Base-by-base conservation (phyloP, 148 eudicot genomes). In the Nyssa sinensis region DNA sequence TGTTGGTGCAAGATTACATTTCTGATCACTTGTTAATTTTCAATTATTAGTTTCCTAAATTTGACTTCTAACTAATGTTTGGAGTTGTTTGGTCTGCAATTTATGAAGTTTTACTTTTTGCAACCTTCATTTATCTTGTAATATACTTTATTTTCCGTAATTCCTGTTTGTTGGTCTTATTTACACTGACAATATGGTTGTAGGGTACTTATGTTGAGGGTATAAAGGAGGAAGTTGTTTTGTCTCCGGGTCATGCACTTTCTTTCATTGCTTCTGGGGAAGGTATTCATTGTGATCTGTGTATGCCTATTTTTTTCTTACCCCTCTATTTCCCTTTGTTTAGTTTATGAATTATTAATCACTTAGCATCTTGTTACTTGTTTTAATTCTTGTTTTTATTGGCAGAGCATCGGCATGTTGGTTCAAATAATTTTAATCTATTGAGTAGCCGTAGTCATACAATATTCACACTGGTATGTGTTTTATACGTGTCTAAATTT, bases 161-260 rank as follows among this genome's bases (percentile, higher is more conserved):
- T 70, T 49, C 29, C 49, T 51, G 14, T 59, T 25, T 61, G 32
- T 62, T 41, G 60, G 58, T 59, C 24, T 62, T 72, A 63, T 3
- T 29, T 71, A 57, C 47, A 19, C 19, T 75, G 68, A 33, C 62
- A 34, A 62, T 62, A 29, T 49, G 21, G 72, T 73, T 72, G 49
- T 81, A 95, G 99, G 99, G 99, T 55, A 95, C 99, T 62, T 93
- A 95, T 78, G 99, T 95, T 67, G 99, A 95, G 83, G 99, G 99
- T 32, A 93, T 95, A 66, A 95, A 95, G 78, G 99, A 95, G 81
- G 99, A 95, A 87, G 98, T 95, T 80, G 99, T 95, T 81, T 81
- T 95, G 78, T 95, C 99, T 71, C 99, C 99, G 73, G 98, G 99
- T 66, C 99, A 95, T 79, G 98, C 91, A 35, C 93, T 95, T 72